Conservation (phyloP, 2,329 filamentous ascomycete species). For the Fusarium solani-melongenae region DNA sequence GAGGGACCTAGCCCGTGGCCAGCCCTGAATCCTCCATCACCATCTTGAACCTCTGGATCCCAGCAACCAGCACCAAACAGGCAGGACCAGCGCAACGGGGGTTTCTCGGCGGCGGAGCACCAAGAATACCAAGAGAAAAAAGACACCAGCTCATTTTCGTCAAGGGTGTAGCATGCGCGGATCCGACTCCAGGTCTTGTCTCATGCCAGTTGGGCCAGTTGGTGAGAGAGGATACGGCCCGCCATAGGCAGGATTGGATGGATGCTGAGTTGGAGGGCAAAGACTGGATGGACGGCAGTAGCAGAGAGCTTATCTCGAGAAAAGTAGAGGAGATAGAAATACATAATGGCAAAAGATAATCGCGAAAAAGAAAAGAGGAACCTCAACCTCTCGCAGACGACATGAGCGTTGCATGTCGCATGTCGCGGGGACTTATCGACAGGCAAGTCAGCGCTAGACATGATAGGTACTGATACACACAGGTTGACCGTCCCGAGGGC, state of each 20-base stretch:
- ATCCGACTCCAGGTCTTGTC: neutral
- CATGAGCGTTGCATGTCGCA: neutral
- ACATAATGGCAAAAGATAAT: conserved; percentile 53
- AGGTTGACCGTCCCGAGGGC: conserved; percentile 23
- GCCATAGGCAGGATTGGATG: conserved; percentile 23
- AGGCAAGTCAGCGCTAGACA: neutral
- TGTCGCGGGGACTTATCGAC: neutral
- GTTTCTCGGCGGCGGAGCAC: conserved; percentile 34
- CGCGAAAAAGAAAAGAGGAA: conserved; percentile 35
- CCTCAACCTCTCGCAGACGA: conserved; percentile 5
- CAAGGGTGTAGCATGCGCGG: conserved; percentile 8
- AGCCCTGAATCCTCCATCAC: conserved; percentile 1
- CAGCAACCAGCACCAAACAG: conserved; percentile 11
- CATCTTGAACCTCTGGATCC: conserved; percentile 11
- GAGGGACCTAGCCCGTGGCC: conserved; percentile 11
- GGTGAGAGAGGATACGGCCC: conserved; percentile 25
- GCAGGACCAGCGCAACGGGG: conserved; percentile 2
- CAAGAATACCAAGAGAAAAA: conserved; percentile 18
- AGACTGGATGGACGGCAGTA: conserved; percentile 29
- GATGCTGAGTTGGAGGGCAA: conserved; percentile 30
- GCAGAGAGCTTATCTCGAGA: conserved; percentile 46
- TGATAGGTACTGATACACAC: conserved; percentile 29
- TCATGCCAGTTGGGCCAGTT: neutral
- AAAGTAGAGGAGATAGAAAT: conserved; percentile 51
- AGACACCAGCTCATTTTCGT: conserved; percentile 21